These are phyloP conservation scores for Ophiostoma sp. DNA, from an alignment of 2,329 filamentous ascomycete genomes.

Conservation along the genomic window DNA sequence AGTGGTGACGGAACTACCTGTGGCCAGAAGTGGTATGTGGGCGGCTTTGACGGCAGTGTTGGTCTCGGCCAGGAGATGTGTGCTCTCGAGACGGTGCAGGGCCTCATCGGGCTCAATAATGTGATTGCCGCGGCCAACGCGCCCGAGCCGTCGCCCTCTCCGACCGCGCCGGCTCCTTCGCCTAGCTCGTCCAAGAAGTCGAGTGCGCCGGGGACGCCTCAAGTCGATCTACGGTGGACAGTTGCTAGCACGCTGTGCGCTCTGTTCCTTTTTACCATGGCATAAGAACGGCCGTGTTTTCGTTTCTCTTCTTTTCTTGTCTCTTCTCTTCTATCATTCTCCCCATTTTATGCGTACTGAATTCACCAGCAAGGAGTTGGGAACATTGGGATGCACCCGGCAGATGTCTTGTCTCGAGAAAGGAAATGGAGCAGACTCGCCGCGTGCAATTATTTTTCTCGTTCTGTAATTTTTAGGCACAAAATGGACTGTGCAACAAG, in stretches of 20 bases:
- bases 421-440: background rate
- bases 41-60: slow-evolving; percentile 54
- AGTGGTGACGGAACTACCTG: slow-evolving; percentile 50
- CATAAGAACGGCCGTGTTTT: background rate
- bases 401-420: background rate
- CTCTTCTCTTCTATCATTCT: background rate
- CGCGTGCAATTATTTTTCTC: background rate
- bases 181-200: slow-evolving; percentile 26
- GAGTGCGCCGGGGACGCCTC: slow-evolving; percentile 24
- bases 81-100: slow-evolving; percentile 63
- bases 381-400: background rate
- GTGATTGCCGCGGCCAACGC: background rate
- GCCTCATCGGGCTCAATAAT: slow-evolving; percentile 45
- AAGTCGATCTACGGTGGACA: slow-evolving; percentile 23
- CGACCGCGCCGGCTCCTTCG: slow-evolving; percentile 16
- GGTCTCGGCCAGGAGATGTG: slow-evolving; percentile 66
- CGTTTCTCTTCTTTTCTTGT: background rate
- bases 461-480: background rate
- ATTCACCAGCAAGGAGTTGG: slow-evolving; percentile 17
- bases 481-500: background rate
- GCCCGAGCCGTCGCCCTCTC: background rate
- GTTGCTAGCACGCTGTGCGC: slow-evolving; percentile 20
- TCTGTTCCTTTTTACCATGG: slow-evolving; percentile 26
- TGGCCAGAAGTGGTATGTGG: slow-evolving; percentile 63
- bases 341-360: background rate